These are phyloP conservation scores for Aspergillus sp. DNA, from an alignment of 2,329 filamentous ascomycete genomes.

Conservation along the genomic window DNA sequence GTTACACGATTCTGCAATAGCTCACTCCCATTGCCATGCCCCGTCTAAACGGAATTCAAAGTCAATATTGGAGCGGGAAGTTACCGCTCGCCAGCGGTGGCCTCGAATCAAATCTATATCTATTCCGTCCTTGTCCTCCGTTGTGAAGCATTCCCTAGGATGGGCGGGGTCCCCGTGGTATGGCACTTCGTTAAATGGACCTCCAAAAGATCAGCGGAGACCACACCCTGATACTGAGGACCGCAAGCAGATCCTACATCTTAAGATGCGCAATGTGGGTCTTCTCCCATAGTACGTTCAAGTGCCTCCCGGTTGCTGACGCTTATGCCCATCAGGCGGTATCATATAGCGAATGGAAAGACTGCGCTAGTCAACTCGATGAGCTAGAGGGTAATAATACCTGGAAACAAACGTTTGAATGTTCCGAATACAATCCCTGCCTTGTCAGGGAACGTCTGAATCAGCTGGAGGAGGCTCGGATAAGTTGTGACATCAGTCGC, in stretches of 20 bases:
- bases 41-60: slow-evolving; percentile 14
- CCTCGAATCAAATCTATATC: slow-evolving; percentile 27
- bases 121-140: slow-evolving; percentile 31
- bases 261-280: slow-evolving; percentile 65
- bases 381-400: slow-evolving; percentile 72
- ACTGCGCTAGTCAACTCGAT: slow-evolving; percentile 74
- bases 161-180: slow-evolving; percentile 35
- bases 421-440: slow-evolving; percentile 67
- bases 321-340: slow-evolving; percentile 53
- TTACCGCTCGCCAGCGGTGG: slow-evolving; percentile 7
- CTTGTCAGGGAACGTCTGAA: slow-evolving; percentile 68
- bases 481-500: slow-evolving; percentile 65
- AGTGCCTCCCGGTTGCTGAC: neutral
- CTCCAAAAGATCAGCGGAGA: slow-evolving; percentile 51
- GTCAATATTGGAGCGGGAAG: slow-evolving; percentile 7
- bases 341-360: slow-evolving; percentile 69
- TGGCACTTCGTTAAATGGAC: slow-evolving; percentile 49
- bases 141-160: slow-evolving; percentile 31
- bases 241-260: slow-evolving; percentile 60
- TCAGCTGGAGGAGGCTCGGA: slow-evolving; percentile 71
- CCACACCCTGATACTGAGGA: slow-evolving; percentile 51
- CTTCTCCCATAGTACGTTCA: slow-evolving; percentile 1
- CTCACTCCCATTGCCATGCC: slow-evolving; percentile 18
- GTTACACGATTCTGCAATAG: slow-evolving; percentile 7
- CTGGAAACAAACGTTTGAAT: slow-evolving; percentile 71